These are phyloP conservation scores for Aspergillus mulundensis DNA, from an alignment of 495 filamentous ascomycete genomes.

Conservation along the genomic window DNA sequence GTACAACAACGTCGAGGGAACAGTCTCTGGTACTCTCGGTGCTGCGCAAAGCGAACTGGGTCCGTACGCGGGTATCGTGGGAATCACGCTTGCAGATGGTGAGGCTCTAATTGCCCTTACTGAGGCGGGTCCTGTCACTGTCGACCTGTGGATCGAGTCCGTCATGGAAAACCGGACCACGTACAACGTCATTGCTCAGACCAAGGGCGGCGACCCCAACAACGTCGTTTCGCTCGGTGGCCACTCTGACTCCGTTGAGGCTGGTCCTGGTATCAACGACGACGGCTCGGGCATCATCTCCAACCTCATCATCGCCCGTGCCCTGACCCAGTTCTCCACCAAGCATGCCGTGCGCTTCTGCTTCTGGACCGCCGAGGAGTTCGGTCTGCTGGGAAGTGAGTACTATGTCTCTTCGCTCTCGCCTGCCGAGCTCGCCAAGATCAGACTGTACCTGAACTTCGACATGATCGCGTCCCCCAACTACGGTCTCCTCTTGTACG, in stretches of 20 bases:
- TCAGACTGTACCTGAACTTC: slow-evolving; percentile 69
- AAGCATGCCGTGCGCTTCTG: slow-evolving; percentile 67
- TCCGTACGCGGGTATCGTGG: slow-evolving; percentile 48
- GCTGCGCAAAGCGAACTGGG: slow-evolving; percentile 41
- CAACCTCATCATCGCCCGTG: slow-evolving; percentile 59
- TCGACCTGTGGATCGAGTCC: slow-evolving; percentile 31
- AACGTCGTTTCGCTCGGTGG: slow-evolving; percentile 62
- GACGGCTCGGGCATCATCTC: slow-evolving; percentile 10
- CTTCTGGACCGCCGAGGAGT: slow-evolving; percentile 68
- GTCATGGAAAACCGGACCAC: slow-evolving; percentile 46
- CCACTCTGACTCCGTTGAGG: slow-evolving; percentile 65
- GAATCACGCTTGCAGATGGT: slow-evolving; percentile 52
- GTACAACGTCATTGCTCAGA: slow-evolving; percentile 66
- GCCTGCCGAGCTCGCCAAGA: slow-evolving; percentile 48
- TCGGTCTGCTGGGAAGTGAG: slow-evolving; percentile 60
- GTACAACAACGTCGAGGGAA: slow-evolving; percentile 61
- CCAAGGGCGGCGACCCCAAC: slow-evolving; percentile 59
- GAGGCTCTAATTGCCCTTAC: slow-evolving; percentile 39
- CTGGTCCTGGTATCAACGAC: slow-evolving; percentile 53
- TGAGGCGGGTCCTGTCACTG: slow-evolving; percentile 27
- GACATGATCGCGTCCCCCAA: slow-evolving; percentile 78
- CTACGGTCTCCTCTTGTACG: slow-evolving; percentile 64
- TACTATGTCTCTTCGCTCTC: slow-evolving; percentile 52
- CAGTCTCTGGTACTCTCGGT: slow-evolving; percentile 53
- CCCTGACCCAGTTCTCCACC: slow-evolving; percentile 53